Evolutionary conservation across 495 filamentous ascomycete species (phyloP).

Genomic region (Glarea lozoyensis): DNA sequence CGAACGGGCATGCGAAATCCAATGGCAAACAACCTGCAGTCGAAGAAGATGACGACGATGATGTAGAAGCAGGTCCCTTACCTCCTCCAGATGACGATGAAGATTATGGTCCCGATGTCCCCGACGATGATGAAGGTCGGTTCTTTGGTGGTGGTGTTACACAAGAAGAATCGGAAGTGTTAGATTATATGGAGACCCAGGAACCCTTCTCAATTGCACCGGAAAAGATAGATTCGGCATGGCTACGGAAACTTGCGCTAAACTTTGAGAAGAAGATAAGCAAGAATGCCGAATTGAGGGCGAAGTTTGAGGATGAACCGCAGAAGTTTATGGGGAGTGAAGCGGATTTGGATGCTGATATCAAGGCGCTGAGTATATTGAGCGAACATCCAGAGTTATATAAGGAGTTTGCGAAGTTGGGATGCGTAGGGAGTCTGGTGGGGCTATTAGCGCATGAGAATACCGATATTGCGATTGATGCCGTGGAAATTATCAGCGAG

Average conservation of each 20-base stretch:
- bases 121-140: constrained; percentile 83
- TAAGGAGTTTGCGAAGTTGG: constrained; percentile 70
- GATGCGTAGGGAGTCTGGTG: constrained; percentile 67
- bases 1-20: constrained; percentile 51
- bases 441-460: constrained; percentile 88
- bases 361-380: constrained; percentile 82
- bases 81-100: constrained; percentile 52
- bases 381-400: constrained; percentile 83
- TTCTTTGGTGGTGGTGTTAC: constrained; percentile 94
- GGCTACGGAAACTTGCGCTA: constrained; percentile 73
- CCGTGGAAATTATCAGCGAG: constrained; percentile 84
- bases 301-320: constrained; percentile 78
- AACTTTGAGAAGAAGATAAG: constrained; percentile 87
- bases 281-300: constrained; percentile 87
- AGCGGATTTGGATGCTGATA: constrained; percentile 83
- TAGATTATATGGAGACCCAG: constrained; percentile 76
- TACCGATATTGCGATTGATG: constrained; percentile 90
- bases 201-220: constrained; percentile 47
- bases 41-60: constrained; percentile 52
- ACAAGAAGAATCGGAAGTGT: constrained; percentile 68
- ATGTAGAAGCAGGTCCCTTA: constrained; percentile 55
- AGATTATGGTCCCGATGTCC: constrained; percentile 48
- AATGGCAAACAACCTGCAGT: constrained; percentile 53
- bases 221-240: constrained; percentile 75
- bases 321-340: constrained; percentile 68